Percentiles rank a stretch among this genome's conserved stretches.
Conservation (phyloP, 352 stramenopile species). For the Phytophthora chlamydospora region DNA sequence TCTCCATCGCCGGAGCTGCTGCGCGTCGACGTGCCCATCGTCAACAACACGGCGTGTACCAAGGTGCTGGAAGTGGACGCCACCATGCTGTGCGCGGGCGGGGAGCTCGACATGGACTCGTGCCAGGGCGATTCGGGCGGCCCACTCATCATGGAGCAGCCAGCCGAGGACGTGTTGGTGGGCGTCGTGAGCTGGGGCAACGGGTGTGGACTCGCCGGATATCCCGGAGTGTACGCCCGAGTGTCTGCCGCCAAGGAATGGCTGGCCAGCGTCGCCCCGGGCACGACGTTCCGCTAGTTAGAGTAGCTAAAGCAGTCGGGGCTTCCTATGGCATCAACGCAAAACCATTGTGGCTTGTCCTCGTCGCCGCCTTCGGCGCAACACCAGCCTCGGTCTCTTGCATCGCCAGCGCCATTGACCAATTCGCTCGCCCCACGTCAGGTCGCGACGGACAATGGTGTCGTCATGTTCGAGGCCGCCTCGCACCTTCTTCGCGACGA, state of each 20-base stretch:
- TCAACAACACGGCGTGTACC: constrained; percentile 50
- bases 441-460: constrained; percentile 2
- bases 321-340: no score
- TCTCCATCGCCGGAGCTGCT: constrained; percentile 38
- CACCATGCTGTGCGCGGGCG: constrained; percentile 70
- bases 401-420: neutral
- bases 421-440: constrained; percentile 22
- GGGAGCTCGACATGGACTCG: constrained; percentile 50
- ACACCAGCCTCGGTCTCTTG: neutral
- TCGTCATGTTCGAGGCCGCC: constrained; percentile 7
- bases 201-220: constrained; percentile 46
- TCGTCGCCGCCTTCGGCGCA: constrained; percentile 7
- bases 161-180: constrained; percentile 43
- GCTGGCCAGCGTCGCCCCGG: constrained; percentile 26
- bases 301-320: no score
- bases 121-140: constrained; percentile 70
- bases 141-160: constrained; percentile 40
- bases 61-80: constrained; percentile 39
- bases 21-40: constrained; percentile 48
- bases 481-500: constrained; percentile 2
- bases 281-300: constrained; percentile 23
- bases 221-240: constrained; percentile 61
- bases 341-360: constrained; percentile 7
- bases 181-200: constrained; percentile 68
- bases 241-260: constrained; percentile 42